Base-by-base conservation (phyloP, 2,329 filamentous ascomycete species). In the Beauveria sp. region DNA sequence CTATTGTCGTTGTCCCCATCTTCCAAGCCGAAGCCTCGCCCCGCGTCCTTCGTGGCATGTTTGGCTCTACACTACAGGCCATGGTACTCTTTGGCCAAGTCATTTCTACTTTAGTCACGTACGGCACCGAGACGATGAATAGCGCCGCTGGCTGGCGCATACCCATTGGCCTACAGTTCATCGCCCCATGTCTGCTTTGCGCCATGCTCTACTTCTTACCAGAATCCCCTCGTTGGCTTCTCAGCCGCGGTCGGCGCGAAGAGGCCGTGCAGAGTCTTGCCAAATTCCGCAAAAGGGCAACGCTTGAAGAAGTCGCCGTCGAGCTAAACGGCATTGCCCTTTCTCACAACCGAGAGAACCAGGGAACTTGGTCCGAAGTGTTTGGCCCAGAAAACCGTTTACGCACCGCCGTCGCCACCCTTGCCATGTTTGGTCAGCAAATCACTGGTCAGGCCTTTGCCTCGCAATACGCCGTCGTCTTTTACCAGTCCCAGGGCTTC, bases 221-320 rank as follows among this genome's bases (percentile, higher is more conserved):
- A 0, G 79, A 80, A 64, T 77, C 74, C 1, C 78, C 78, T 1
- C 77, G 78, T 61, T 80, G 75, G 73, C 71, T 77, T 4, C 70
- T 77, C 3, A 70, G 74, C 12, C 71, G 73, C 24, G 73, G 71
- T 3, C 69, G 71, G n/a, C 61, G 68, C n/a, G 70, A 72, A 2
- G 71, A 72, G 14, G 77, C 77, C 1, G 65, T 67, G 22, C 63
- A 67, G n/a, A 66, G 69, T 1, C 62, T 78, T 1, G 64, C 66
- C 46, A 67, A 70, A 18, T 67, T 77, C 9, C 67, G 72, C 5
- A 69, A 69, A 28, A 63, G 64, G 3, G 63, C 68, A 5, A 67
- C 64, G 3, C 70, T 71, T 2, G 67, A 71, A 1, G 64, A 68
- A 28, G 64, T 69, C 18, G 54, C 65, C 10, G 50, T 61, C n/a